Conservation (phyloP, 306 rosid species). For the Vigna reflexopilosa region DNA sequence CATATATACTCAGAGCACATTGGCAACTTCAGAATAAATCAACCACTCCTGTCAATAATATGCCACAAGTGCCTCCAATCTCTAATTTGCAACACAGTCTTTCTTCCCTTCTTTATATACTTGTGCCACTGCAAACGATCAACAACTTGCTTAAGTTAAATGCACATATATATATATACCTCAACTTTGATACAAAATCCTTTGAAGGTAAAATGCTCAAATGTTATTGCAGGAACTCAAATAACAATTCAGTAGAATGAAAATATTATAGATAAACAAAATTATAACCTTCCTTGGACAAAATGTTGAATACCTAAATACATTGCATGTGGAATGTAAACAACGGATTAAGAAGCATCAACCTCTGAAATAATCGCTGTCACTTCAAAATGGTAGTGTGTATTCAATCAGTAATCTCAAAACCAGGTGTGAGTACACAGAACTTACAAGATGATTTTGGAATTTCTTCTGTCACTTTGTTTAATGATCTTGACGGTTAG, state of each 20-base stretch:
- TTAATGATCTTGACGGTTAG: constrained; percentile 20
- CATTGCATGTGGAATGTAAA: not conserved
- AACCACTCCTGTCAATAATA: constrained; percentile 12
- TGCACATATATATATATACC: not conserved
- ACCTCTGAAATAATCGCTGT: not conserved
- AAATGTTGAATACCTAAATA: constrained; percentile 1
- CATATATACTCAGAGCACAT: constrained; percentile 34
- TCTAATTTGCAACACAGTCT: constrained; percentile 28
- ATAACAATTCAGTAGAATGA: not conserved
- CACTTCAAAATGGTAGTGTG: not conserved
- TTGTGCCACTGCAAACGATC: constrained; percentile 12
- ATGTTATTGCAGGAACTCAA: constrained; percentile 2
- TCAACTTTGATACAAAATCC: not conserved
- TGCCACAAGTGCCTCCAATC: constrained; percentile 33
- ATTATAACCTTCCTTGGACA: not conserved
- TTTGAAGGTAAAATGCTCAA: not conserved
- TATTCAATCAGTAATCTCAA: not conserved
- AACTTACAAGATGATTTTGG: not conserved
- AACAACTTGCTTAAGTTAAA: not conserved
- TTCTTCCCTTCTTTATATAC: constrained; percentile 26
- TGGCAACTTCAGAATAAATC: constrained; percentile 15
- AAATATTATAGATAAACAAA: not conserved
- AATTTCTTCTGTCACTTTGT: constrained; percentile 16
- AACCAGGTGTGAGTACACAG: not conserved
- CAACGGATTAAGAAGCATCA: not conserved